Base-by-base conservation (phyloP, 2,329 filamentous ascomycete genomes). In the Taxawa tesnikishii region DNA sequence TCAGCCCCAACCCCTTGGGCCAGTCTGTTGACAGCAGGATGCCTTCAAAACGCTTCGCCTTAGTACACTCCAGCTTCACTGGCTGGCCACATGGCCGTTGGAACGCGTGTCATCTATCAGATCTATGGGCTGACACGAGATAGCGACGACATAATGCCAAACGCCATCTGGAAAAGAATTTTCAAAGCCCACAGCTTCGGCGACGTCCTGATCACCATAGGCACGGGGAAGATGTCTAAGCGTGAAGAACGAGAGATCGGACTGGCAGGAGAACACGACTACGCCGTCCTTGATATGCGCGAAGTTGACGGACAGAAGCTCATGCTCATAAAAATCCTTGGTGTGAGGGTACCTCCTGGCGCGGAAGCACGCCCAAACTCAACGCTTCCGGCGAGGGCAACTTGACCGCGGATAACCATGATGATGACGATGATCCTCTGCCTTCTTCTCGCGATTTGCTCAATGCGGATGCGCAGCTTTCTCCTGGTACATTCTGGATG, bases 261-360 rank as follows among this genome's bases (percentile, higher is more conserved):
- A 0, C 65, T 98, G 6, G 82, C 84, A 13, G 79, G 83, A 12
- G 80, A 94, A 52, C 90, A 98, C 54, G 88, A 94, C 53, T 98
- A 98, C 53, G 87, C 85, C 3, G 76, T 98, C 3, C 64, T 96
- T 32, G 78, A 90, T 37, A 67, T 98, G 53, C 72, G 68, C 43
- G 76, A 82, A 38, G 63, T 64, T 2, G 65, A 68, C 4, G 70
- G 70, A 1, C 71, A 71, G 39, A 73, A 76, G 15, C 68, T 79
- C 31, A 63, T 96, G 31, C 66, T 94, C 0, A 70, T 98, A 98
- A 98, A 58, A 98, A 98, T 48, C 90, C 90, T 2, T 98, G 90
- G 90, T 81, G 80, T 31, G 77, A 87, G 48, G 84, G 83, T 3
- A 74, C 77, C 26, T 70, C 75, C 5, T 85, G 79, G 79, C 75